Percentiles rank a stretch among this genome's conserved stretches.
These are phyloP conservation scores for Aspergillus incahuasiensis DNA, from an alignment of 495 filamentous ascomycete species.

Conservation along the genomic window DNA sequence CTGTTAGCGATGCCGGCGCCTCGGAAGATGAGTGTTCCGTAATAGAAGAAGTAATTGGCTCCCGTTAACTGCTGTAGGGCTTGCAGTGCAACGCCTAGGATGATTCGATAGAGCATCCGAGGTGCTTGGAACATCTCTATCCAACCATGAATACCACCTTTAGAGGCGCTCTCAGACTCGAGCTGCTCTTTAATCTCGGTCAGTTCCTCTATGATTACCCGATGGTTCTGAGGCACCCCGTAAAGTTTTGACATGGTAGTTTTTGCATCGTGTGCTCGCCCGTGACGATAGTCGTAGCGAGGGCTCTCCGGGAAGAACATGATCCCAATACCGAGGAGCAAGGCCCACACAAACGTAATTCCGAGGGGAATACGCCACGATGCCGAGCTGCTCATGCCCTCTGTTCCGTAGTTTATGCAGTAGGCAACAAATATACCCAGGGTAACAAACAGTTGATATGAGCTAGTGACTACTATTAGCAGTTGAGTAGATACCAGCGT, in stretches of 20 bases:
- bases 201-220: slow-evolving; percentile 62
- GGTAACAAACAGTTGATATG: slow-evolving; percentile 86
- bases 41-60: slow-evolving; percentile 68
- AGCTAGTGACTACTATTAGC: slow-evolving; percentile 37
- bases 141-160: slow-evolving; percentile 41
- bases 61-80: slow-evolving; percentile 39
- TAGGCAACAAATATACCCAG: slow-evolving; percentile 78
- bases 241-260: slow-evolving; percentile 63
- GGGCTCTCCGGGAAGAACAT: slow-evolving; percentile 67
- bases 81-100: slow-evolving; percentile 63
- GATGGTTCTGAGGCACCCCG: slow-evolving; percentile 62
- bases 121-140: slow-evolving; percentile 62
- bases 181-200: slow-evolving; percentile 58
- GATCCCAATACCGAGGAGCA: slow-evolving; percentile 66
- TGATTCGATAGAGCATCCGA: slow-evolving; percentile 61
- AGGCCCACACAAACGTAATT: slow-evolving; percentile 67
- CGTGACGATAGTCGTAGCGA: slow-evolving; percentile 61
- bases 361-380: slow-evolving; percentile 80
- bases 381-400: slow-evolving; percentile 38
- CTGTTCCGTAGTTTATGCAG: slow-evolving; percentile 74
- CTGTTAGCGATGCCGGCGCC: slow-evolving; percentile 61
- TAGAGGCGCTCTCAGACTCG: slow-evolving; percentile 33
- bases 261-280: slow-evolving; percentile 59
- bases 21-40: slow-evolving; percentile 60
- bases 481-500: neutral